A percentile compares a stretch with the other conserved stretches of the same genome.
Evolutionary conservation across 768 basidiomycete genomes (phyloP).

Genomic region (Pisolithus microcarpus): DNA sequence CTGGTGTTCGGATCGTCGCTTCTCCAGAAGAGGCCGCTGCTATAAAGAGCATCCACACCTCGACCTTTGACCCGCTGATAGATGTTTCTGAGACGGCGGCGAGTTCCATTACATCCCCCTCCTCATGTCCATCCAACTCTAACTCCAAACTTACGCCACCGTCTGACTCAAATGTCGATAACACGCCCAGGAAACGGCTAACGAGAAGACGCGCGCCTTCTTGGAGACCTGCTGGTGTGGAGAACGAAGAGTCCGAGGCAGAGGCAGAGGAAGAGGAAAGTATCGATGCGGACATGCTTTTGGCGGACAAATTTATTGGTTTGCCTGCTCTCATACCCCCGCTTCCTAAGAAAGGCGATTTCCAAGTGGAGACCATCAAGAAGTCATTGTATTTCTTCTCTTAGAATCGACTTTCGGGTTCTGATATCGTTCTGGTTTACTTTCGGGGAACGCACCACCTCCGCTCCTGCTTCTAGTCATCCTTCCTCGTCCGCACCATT

Average conservation of each 20-base stretch:
- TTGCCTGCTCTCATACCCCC: conserved; percentile 72
- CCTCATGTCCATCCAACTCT: not conserved
- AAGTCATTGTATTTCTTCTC: conserved; percentile 92
- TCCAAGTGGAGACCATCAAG: conserved; percentile 78
- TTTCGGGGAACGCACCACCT: not conserved
- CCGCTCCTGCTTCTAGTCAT: not conserved
- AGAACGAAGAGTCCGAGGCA: conserved; percentile 3
- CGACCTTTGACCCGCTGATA: conserved; percentile 28
- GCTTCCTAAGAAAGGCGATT: conserved; percentile 76
- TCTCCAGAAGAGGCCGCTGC: conserved; percentile 34
- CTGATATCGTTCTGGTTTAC: not conserved
- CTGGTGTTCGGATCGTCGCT: conserved; percentile 40
- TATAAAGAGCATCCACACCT: conserved; percentile 9
- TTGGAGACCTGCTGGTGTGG: not conserved
- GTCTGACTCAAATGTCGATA: not conserved
- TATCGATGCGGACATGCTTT: conserved; percentile 20
- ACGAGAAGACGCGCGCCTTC: not conserved
- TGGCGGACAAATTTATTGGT: conserved; percentile 59
- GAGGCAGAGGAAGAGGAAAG: conserved; percentile 19
- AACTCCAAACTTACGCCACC: not conserved
- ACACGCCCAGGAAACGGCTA: not conserved
- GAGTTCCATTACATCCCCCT: conserved; percentile 18
- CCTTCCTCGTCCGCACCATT: not conserved
- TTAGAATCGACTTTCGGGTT: conserved; percentile 28
- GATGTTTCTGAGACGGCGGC: conserved; percentile 32